Base-by-base conservation (phyloP, 2,329 filamentous ascomycete species). In the Alternaria ethzedia region DNA sequence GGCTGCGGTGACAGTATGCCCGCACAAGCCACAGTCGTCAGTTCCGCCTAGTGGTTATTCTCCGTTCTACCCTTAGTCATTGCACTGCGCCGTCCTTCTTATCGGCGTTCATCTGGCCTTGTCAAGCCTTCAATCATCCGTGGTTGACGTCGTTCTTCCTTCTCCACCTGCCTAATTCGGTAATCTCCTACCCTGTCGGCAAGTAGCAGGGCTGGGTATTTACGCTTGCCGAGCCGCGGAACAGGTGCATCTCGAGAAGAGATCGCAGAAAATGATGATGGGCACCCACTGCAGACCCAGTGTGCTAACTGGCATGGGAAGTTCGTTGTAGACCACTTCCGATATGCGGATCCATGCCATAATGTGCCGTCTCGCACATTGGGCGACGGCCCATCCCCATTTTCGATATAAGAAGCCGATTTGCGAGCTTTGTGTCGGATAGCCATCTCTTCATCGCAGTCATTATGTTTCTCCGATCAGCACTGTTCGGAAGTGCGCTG, bases 251-350 rank as follows among this genome's bases (percentile, higher is more conserved):
- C n/a, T 57, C 20, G 45, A 65, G 26, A 55, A 52, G 54, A 59
- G 26, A 62, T 64, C 51, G 25, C 44, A 46, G 58, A 56, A 63
- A 36, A 61, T 49, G 52, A 43, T 21, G 64, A 59, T 65, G 64
- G 59, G 59, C 58, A 49, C 43, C 41, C 63, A 67, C 47, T 54
- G 46, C 43, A 51, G 6, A 57, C 56, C 45, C 23, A 49, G 41
- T n/a, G 26, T 49, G 57, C 74, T 77, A 77, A 70, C 75, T 69
- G 2, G 20, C 62, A 72, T 54, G 44, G 74, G 75, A 67, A 77
- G 74, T 64, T 76, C 70, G 59, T 23, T 67, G 52, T 61, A 50
- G 26, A 30, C 52, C 54, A 28, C 64, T 65, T 41, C 46, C 20
- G 51, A 54, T 17, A 32, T 57, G 58, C 65, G 51, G 57, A 36